These are phyloP conservation scores for Fraxinus anomala DNA, from an alignment of 257 asterid species.

Conservation along the genomic window DNA sequence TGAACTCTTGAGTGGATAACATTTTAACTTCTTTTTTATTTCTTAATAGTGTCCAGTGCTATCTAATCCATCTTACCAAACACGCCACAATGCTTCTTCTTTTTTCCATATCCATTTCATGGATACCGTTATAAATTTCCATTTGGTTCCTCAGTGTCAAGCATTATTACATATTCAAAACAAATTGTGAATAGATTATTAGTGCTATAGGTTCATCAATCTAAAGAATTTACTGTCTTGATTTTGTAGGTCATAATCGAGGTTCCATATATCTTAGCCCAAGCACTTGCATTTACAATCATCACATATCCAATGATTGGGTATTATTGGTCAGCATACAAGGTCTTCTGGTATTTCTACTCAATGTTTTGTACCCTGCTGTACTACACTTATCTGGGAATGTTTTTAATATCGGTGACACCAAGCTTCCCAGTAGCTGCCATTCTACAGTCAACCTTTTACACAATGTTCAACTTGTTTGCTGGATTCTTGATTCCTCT, in stretches of 20 bases:
- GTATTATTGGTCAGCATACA: conserved; percentile 47
- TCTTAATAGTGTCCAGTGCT: neutral
- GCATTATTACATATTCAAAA: no score
- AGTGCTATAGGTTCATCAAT: neutral
- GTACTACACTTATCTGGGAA: conserved; percentile 57
- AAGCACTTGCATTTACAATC: conserved; percentile 42
- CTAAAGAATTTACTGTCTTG: neutral
- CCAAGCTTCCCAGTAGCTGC: conserved; percentile 61
- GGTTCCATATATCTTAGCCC: conserved; percentile 52
- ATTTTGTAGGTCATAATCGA: conserved; percentile 49
- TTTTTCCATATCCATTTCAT: neutral
- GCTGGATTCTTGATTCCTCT: conserved; percentile 61
- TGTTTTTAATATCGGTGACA: conserved; percentile 58
- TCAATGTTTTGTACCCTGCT: conserved; percentile 48
- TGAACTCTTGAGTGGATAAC: no score
- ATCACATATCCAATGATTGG: conserved; percentile 68
- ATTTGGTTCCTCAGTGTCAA: no score
- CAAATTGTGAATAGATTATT: neutral
- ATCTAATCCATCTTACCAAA: neutral
- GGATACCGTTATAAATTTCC: neutral
- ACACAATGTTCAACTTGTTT: conserved; percentile 53
- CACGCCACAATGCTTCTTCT: no score
- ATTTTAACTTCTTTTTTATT: neutral
- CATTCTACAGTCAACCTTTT: conserved; percentile 50
- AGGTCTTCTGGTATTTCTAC: conserved; percentile 55